Evolutionary conservation across 2,329 filamentous ascomycete genomes (phyloP).

Genomic region (Fusarium domesticum): DNA sequence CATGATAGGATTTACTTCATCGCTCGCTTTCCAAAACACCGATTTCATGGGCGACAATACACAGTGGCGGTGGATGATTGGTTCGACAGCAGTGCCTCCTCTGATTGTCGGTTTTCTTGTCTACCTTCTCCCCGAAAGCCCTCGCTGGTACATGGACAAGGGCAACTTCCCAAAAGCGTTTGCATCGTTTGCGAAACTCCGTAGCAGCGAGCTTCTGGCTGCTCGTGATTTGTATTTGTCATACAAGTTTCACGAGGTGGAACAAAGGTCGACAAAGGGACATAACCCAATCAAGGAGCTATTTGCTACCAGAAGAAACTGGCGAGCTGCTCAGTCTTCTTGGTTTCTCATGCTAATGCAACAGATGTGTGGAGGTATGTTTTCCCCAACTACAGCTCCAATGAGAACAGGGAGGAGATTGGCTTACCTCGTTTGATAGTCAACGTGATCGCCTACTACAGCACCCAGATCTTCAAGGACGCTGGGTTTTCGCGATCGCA

Average conservation of each 20-base stretch:
- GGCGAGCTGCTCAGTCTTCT: conserved; percentile 32
- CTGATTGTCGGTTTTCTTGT: conserved; percentile 57
- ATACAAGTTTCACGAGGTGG: conserved; percentile 35
- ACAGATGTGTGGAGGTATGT: conserved; percentile 44
- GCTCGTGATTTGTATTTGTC: conserved; percentile 50
- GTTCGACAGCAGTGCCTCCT: conserved; percentile 52
- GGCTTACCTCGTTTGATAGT: conserved; percentile 44
- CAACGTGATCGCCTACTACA: conserved; percentile 33
- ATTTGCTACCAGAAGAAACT: conserved; percentile 31
- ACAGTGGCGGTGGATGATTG: conserved; percentile 59
- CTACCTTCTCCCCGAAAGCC: conserved; percentile 59
- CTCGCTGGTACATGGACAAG: conserved; percentile 48
- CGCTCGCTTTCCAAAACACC: conserved; percentile 50
- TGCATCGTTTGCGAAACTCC: conserved; percentile 43
- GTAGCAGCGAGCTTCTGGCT: conserved; percentile 46
- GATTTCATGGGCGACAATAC: conserved; percentile 41
- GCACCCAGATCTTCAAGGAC: conserved; percentile 29
- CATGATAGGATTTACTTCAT: conserved; percentile 47
- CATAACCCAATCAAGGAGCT: conserved; percentile 28
- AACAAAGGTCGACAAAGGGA: conserved; percentile 26
- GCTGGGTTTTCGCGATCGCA: conserved; percentile 28
- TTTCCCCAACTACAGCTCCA: conserved; percentile 15
- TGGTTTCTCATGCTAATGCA: conserved; percentile 38
- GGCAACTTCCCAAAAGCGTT: conserved; percentile 44
- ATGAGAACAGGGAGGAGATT: conserved; percentile 21